A percentile compares a stretch with the other conserved stretches of the same genome.
phyloP scores from a whole-genome alignment of 768 basidiomycete species.

The Serendipita indica region DNA sequence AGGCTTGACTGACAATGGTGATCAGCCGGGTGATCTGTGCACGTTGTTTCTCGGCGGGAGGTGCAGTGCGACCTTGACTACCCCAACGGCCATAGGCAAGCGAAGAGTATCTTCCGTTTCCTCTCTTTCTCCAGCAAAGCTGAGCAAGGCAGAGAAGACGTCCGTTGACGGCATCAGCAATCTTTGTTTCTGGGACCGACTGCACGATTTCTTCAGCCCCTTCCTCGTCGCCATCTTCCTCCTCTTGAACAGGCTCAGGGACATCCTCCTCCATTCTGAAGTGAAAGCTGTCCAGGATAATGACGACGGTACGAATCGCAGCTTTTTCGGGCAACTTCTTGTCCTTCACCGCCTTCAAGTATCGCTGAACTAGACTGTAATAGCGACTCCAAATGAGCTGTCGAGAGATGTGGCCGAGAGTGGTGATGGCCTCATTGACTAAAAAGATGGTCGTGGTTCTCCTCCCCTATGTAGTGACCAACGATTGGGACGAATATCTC shows the following conservation, averaged over 20 bases:
- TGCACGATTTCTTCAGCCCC: conserved; percentile 12
- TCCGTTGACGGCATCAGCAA: conserved; percentile 61
- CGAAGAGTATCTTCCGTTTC: conserved; percentile 73
- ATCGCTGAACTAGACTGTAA: conserved; percentile 62
- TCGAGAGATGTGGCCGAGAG: conserved; percentile 64
- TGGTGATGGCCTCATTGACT: conserved; percentile 72
- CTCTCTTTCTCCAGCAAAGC: conserved; percentile 70
- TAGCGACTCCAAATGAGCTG: conserved; percentile 76
- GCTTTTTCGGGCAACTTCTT: conserved; percentile 55
- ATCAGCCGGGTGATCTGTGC: conserved; percentile 61
- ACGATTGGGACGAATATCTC: conserved; percentile 83
- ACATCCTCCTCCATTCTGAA: conserved; percentile 64
- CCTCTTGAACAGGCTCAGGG: conserved; percentile 21
- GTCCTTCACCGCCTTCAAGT: conserved; percentile 38
- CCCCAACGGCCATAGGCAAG: conserved; percentile 77
- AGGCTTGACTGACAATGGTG: conserved; percentile 73
- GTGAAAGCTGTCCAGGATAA: conserved; percentile 79
- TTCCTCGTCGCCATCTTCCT: conserved; percentile 17
- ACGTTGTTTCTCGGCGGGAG: conserved; percentile 51
- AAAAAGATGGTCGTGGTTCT: conserved; percentile 61
- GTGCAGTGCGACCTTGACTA: conserved; percentile 68
- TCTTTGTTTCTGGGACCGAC: conserved; percentile 20
- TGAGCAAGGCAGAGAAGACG: conserved; percentile 64
- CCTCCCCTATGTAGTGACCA: conserved; percentile 55
- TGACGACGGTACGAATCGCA: conserved; percentile 70